A percentile compares a stretch with the other conserved stretches of the same genome.
These are phyloP conservation scores for Cenchrus americanus DNA, from an alignment of 176 grass and related monocot species.

Conservation along the genomic window DNA sequence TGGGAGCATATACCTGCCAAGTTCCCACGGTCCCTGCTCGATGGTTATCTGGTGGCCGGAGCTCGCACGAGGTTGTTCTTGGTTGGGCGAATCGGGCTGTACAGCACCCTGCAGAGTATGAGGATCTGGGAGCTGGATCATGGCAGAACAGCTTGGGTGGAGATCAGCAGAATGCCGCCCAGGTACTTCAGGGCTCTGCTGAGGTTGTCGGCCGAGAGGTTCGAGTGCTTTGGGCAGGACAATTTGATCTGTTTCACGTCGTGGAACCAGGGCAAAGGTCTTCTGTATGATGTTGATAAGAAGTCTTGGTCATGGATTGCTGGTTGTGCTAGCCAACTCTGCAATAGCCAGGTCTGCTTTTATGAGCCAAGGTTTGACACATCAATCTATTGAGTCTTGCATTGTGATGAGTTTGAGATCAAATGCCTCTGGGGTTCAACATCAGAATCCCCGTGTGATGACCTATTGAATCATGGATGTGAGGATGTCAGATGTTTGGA, in stretches of 20 bases:
- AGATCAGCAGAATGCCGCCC: conserved; percentile 95
- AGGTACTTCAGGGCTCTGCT: conserved; percentile 85
- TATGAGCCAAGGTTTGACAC: conserved; percentile 88
- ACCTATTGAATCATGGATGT: background rate
- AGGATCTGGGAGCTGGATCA: conserved; percentile 98
- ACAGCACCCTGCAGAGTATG: conserved; percentile 97
- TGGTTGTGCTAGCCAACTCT: conserved; percentile 78
- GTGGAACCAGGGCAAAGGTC: conserved; percentile 97
- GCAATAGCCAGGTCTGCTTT: conserved; percentile 96
- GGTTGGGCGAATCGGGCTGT: conserved; percentile 86
- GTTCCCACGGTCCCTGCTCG: conserved; percentile 88
- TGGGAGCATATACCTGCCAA: conserved; percentile 97
- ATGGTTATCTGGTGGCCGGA: conserved; percentile 94
- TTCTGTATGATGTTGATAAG: conserved; percentile 90
- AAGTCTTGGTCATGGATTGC: conserved; percentile 94
- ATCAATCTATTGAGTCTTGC: conserved; percentile 44
- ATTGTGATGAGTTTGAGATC: conserved; percentile 11
- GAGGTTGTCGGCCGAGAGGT: conserved; percentile 90
- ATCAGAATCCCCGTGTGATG: conserved; percentile 27
- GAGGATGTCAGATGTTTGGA: background rate
- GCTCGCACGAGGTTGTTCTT: conserved; percentile 73
- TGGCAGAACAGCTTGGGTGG: conserved; percentile 76
- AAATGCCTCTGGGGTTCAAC: conserved; percentile 23
- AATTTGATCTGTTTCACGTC: conserved; percentile 97
- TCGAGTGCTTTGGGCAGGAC: conserved; percentile 98